Conservation (phyloP, 192 early-diverging fungal species). For the Coemansia sp. region DNA sequence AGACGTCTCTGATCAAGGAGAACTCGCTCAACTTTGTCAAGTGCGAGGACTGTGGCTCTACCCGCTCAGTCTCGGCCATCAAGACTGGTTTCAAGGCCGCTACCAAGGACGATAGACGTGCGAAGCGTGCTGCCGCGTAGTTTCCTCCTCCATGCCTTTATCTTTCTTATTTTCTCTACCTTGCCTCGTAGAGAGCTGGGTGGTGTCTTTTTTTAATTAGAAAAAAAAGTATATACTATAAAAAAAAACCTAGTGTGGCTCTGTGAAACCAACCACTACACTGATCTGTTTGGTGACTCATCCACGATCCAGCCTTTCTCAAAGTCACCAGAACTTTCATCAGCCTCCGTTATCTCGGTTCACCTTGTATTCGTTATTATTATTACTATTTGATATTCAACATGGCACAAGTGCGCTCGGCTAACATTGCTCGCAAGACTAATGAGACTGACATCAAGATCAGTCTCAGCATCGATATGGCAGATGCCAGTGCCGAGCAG, state of each 20-base stretch:
- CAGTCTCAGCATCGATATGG: slow-evolving; percentile 61
- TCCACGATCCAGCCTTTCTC: background rate
- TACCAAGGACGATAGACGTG: slow-evolving; percentile 56
- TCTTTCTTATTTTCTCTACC: background rate
- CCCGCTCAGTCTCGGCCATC: slow-evolving; percentile 93
- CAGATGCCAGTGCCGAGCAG: slow-evolving; percentile 66
- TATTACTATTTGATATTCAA: background rate
- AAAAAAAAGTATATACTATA: background rate
- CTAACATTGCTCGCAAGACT: slow-evolving; percentile 81
- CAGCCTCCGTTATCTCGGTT: background rate
- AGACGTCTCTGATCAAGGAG: slow-evolving; percentile 95
- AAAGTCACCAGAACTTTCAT: background rate
- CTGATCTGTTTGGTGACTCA: background rate
- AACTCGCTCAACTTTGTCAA: slow-evolving; percentile 95
- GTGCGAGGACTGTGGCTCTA: slow-evolving; percentile 96
- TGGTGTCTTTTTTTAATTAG: slow-evolving; percentile 3
- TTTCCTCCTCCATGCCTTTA: background rate
- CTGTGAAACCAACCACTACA: background rate
- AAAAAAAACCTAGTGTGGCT: background rate
- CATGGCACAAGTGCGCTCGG: slow-evolving; percentile 52
- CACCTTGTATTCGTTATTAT: background rate
- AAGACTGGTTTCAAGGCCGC: slow-evolving; percentile 97
- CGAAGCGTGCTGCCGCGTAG: slow-evolving; percentile 29
- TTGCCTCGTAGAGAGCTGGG: background rate
- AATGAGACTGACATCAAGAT: slow-evolving; percentile 93